Evolutionary conservation across 2,329 filamentous ascomycete genomes (phyloP).

Genomic region (Aspergillus terreus): DNA sequence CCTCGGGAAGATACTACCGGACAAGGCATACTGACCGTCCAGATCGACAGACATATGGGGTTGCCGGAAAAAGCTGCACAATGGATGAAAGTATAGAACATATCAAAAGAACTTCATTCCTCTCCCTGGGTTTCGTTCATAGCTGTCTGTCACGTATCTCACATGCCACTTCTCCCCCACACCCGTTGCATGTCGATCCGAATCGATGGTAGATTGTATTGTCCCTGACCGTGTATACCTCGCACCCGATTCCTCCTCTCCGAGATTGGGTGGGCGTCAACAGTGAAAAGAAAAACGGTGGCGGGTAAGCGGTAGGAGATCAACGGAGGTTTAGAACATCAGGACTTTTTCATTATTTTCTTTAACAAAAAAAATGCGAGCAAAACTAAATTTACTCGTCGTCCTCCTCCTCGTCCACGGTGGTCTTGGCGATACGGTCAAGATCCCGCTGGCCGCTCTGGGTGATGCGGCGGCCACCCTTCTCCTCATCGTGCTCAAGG

Average conservation of each 20-base stretch:
- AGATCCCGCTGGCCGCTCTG: conserved; percentile 98
- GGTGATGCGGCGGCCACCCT: conserved; percentile 97
- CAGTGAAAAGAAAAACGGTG: background rate
- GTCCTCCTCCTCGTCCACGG: conserved; percentile 44
- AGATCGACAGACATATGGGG: too few relatives aligned
- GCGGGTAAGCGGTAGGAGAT: too few relatives aligned
- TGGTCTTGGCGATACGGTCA: conserved; percentile 88
- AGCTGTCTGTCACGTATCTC: conserved; percentile 4
- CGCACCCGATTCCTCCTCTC: conserved; percentile 2
- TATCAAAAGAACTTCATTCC: conserved; percentile 22
- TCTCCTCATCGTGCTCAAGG: conserved; percentile 95
- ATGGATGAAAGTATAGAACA: conserved; percentile 14
- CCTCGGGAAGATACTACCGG: too few relatives aligned
- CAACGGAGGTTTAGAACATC: conserved; percentile 13
- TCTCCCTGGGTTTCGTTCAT: conserved; percentile 11
- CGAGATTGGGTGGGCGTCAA: background rate
- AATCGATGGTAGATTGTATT: background rate
- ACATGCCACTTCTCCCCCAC: background rate
- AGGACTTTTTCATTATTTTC: conserved; percentile 26
- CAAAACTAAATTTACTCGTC: conserved; percentile 38
- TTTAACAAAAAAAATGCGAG: conserved; percentile 15
- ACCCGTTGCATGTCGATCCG: background rate
- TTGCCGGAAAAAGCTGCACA: conserved; percentile 14
- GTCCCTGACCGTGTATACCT: conserved; percentile 3
- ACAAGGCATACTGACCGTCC: too few relatives aligned